Percentiles rank a stretch among this genome's conserved stretches.
Conservation (phyloP, 2,329 filamentous ascomycete species). For the Aspergillus candidus region DNA sequence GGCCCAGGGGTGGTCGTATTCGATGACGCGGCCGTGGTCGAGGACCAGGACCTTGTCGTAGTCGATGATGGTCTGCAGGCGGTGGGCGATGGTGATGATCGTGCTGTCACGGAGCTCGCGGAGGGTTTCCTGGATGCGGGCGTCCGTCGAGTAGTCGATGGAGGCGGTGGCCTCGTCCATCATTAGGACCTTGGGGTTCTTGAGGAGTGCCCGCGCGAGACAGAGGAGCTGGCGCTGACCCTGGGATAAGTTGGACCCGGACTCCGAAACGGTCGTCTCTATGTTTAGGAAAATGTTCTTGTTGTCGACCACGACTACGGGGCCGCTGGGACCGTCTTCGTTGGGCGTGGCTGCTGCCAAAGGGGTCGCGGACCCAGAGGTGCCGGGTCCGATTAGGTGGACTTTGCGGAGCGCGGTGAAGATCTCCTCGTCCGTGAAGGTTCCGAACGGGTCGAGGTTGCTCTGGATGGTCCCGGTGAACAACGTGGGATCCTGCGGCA, state of each 20-base stretch:
- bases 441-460: conserved; percentile 86
- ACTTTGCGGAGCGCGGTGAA: conserved; percentile 81
- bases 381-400: conserved; percentile 62
- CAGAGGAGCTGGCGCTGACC: conserved; percentile 93
- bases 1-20: conserved; percentile 85
- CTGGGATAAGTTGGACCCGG: conserved; percentile 89
- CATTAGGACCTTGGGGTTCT: conserved; percentile 84
- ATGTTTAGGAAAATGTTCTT: conserved; percentile 93
- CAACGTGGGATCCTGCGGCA: conserved; percentile 87
- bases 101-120: conserved; percentile 82
- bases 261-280: conserved; percentile 75
- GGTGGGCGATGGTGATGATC: conserved; percentile 93
- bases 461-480: conserved; percentile 87
- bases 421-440: conserved; percentile 85
- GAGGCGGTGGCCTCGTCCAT: conserved; percentile 99
- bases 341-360: conserved; percentile 17
- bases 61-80: conserved; percentile 92
- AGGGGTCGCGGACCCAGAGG: conserved; percentile 33
- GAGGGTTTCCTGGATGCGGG: conserved; percentile 94
- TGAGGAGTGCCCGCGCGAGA: conserved; percentile 85
- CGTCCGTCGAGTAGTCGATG: conserved; percentile 92
- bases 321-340: conserved; percentile 15
- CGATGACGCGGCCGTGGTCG: conserved; percentile 79
- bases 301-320: conserved; percentile 54
- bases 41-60: conserved; percentile 96